Percentiles rank a stretch among this genome's conserved stretches.
Evolutionary conservation across 768 basidiomycete species (phyloP).

Genomic region (Rubroboletus pulcherrimus): DNA sequence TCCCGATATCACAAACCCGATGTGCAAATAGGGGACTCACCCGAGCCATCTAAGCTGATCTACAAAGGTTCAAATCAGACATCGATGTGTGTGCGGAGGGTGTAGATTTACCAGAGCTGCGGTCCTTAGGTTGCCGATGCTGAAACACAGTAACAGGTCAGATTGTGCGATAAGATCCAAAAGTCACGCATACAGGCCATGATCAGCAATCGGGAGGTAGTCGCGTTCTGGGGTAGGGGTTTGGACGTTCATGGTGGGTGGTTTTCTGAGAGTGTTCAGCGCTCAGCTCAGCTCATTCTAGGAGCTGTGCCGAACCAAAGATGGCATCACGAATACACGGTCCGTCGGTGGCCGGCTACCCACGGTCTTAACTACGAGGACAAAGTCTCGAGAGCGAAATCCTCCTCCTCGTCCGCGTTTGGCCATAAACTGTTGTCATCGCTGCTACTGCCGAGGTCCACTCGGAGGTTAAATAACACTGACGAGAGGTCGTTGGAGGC

Average conservation of each 20-base stretch:
- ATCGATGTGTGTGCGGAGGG: background rate
- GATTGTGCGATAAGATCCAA: background rate
- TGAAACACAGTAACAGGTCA: slow-evolving; percentile 25
- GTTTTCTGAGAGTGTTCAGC: background rate
- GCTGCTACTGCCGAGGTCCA: too few relatives aligned
- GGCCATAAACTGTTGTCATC: background rate
- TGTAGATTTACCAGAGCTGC: slow-evolving; percentile 57
- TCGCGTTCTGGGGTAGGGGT: slow-evolving; percentile 54
- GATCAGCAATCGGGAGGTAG: slow-evolving; percentile 74
- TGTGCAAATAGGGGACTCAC: slow-evolving; percentile 38
- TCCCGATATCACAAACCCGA: background rate
- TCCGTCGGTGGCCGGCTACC: background rate
- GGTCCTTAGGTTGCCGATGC: slow-evolving; percentile 81
- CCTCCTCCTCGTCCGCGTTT: background rate
- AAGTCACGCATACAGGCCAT: slow-evolving; percentile 59
- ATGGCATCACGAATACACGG: slow-evolving; percentile 3
- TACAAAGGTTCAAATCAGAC: slow-evolving; percentile 19
- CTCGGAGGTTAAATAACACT: background rate
- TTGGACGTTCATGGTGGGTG: slow-evolving; percentile 43
- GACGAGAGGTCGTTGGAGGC: background rate
- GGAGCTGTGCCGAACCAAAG: slow-evolving; percentile 5
- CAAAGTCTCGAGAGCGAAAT: background rate
- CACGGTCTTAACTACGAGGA: background rate
- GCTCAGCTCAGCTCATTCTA: background rate
- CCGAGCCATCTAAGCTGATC: slow-evolving; percentile 79